These are phyloP conservation scores for Vanrija humicola DNA, from an alignment of 1,284 basidiomycete species.

Conservation along the genomic window DNA sequence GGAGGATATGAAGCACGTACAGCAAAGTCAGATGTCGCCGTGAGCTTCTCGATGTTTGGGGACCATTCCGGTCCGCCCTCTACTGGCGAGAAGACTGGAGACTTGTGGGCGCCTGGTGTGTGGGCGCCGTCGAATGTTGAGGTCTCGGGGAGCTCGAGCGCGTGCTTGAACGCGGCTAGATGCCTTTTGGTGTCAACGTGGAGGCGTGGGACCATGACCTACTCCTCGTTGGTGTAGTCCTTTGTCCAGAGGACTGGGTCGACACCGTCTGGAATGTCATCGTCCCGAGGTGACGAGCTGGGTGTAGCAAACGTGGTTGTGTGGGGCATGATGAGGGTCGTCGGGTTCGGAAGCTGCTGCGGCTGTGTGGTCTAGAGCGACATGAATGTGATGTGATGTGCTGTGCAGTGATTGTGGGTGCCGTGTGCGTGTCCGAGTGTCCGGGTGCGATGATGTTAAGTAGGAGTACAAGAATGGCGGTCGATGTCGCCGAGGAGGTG, in stretches of 20 bases:
- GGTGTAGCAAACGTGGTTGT: neutral
- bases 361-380: too few relatives aligned
- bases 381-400: too few relatives aligned
- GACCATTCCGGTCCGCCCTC: conserved; percentile 11
- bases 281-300: neutral
- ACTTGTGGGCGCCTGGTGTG: conserved; percentile 29
- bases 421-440: too few relatives aligned
- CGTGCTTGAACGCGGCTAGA: conserved; percentile 43
- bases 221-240: conserved; percentile 71
- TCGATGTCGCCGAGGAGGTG: too few relatives aligned
- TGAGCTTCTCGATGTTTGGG: conserved; percentile 62
- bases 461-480: too few relatives aligned
- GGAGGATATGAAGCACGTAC: conserved; percentile 22
- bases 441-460: too few relatives aligned
- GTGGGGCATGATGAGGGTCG: too few relatives aligned
- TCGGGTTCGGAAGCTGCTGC: too few relatives aligned
- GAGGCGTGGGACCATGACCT: conserved; percentile 10
- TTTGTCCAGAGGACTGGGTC: conserved; percentile 40
- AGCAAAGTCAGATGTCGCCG: conserved; percentile 87
- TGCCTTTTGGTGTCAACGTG: conserved; percentile 28
- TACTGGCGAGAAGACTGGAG: conserved; percentile 18
- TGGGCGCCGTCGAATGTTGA: conserved; percentile 27
- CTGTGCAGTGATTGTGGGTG: too few relatives aligned
- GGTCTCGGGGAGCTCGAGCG: conserved; percentile 38
- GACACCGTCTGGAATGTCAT: conserved; percentile 11